Conservation (phyloP, 2,329 filamentous ascomycete genomes). For the Scleromitrula shiraiana region DNA sequence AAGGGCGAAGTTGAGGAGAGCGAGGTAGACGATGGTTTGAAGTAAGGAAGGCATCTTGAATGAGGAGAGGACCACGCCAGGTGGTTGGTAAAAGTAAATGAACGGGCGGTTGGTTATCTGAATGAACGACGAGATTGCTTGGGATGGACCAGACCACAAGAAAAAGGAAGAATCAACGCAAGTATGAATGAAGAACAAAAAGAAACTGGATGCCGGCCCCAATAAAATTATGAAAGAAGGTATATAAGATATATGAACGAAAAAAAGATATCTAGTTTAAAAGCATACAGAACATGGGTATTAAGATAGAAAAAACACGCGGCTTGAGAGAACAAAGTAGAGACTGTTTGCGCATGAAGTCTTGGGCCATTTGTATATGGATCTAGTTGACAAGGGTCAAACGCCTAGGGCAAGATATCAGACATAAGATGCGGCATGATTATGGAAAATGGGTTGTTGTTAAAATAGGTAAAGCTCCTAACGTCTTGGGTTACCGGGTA, state of each 20-base stretch:
- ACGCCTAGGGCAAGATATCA: conserved; percentile 21
- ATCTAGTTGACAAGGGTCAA: conserved; percentile 19
- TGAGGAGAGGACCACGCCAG: conserved; percentile 9
- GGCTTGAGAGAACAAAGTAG: conserved; percentile 14
- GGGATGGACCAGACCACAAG: conserved; percentile 14
- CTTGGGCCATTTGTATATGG: conserved; percentile 18
- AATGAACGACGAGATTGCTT: conserved; percentile 17
- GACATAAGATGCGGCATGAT: conserved; percentile 24
- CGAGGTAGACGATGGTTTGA: conserved; percentile 35
- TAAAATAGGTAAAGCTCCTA: conserved; percentile 17
- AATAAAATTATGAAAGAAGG: conserved; percentile 16
- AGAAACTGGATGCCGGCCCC: conserved; percentile 20
- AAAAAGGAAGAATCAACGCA: conserved; percentile 9
- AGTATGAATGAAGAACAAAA: not conserved
- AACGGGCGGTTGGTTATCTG: conserved; percentile 8
- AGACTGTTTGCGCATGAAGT: conserved; percentile 21
- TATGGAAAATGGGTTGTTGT: conserved; percentile 17
- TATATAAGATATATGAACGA: conserved; percentile 17
- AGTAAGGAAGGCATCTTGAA: conserved; percentile 27
- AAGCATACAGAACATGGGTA: conserved; percentile 10
- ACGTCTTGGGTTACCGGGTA: conserved; percentile 13
- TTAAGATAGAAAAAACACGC: too few relatives aligned
- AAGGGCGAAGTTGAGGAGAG: conserved; percentile 39
- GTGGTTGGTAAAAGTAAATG: conserved; percentile 6
- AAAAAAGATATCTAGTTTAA: conserved; percentile 16